Conservation (phyloP, 495 filamentous ascomycete genomes). For the Xylaria venustula region DNA sequence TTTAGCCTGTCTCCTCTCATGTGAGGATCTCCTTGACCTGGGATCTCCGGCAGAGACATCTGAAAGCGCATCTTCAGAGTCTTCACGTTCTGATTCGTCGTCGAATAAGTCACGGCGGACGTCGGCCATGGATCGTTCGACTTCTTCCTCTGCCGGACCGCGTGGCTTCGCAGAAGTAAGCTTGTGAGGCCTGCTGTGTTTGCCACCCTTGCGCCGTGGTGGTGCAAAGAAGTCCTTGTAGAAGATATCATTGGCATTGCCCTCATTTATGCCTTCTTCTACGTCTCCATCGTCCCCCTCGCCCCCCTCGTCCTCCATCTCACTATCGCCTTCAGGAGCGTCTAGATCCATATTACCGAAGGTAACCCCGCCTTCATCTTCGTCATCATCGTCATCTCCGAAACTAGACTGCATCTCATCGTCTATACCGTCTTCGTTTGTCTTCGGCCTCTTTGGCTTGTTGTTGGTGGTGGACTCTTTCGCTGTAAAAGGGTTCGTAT, state of each 20-base stretch:
- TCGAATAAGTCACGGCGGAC: slow-evolving; percentile 92
- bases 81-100: slow-evolving; percentile 63
- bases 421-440: slow-evolving; percentile 4
- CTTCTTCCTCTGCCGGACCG: slow-evolving; percentile 54
- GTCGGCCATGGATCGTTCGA: slow-evolving; percentile 85
- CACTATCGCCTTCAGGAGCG: slow-evolving; percentile 55
- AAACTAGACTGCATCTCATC: slow-evolving; percentile 21
- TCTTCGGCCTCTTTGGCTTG: slow-evolving; percentile 15
- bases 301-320: slow-evolving; percentile 57
- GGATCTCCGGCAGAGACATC: slow-evolving; percentile 56
- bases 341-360: slow-evolving; percentile 69
- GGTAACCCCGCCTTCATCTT: slow-evolving; percentile 71
- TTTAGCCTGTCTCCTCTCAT: slow-evolving; percentile 83
- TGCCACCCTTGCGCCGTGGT: slow-evolving; percentile 66
- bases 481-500: slow-evolving; percentile 60
- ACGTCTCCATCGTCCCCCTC: slow-evolving; percentile 39
- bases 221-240: slow-evolving; percentile 91
- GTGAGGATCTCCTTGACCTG: slow-evolving; percentile 63
- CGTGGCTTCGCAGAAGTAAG: slow-evolving; percentile 29
- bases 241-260: slow-evolving; percentile 80
- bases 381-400: slow-evolving; percentile 49
- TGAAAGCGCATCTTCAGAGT: slow-evolving; percentile 53
- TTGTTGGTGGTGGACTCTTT: slow-evolving; percentile 16
- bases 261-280: no score
- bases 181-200: slow-evolving; percentile 38